Evolutionary conservation across 2,329 filamentous ascomycete genomes (phyloP).

Genomic region (Fusarium concolor): DNA sequence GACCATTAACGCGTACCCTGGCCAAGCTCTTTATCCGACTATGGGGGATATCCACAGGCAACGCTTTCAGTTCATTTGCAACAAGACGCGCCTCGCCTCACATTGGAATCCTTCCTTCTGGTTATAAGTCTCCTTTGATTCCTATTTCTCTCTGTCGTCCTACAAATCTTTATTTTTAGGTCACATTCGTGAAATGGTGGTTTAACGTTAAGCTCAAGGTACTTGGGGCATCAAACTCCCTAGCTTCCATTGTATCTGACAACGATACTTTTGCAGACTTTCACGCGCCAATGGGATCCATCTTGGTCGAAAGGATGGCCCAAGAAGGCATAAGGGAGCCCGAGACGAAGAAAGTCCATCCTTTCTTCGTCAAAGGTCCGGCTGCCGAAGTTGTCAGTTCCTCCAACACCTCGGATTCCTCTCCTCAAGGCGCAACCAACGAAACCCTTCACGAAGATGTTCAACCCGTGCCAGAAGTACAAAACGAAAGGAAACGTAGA

Average conservation of each 20-base stretch:
- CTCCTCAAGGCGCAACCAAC: not conserved
- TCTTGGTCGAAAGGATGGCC: constrained; percentile 59
- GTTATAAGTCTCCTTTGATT: not conserved
- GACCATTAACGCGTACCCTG: constrained; percentile 45
- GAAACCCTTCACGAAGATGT: constrained; percentile 7
- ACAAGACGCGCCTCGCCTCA: not conserved
- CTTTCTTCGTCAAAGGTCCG: constrained; percentile 61
- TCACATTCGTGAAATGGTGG: constrained; percentile 33
- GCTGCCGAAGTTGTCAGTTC: constrained; percentile 12
- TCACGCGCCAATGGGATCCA: constrained; percentile 56
- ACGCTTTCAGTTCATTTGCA: constrained; percentile 28
- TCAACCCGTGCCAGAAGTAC: constrained; percentile 40
- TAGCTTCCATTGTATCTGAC: constrained; percentile 5
- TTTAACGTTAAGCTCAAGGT: constrained; percentile 30
- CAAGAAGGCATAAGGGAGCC: constrained; percentile 53
- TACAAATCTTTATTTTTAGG: not conserved
- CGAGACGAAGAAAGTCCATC: constrained; percentile 62
- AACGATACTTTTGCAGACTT: constrained; percentile 11
- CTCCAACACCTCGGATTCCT: constrained; percentile 2
- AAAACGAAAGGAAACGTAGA: constrained; percentile 56
- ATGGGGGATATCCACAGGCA: constrained; percentile 16
- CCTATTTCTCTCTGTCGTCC: not conserved
- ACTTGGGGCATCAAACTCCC: constrained; percentile 3
- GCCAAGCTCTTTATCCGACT: constrained; percentile 15
- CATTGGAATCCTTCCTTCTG: not conserved